Evolutionary conservation across 2,329 filamentous ascomycete species (phyloP).

Genomic region (Bisporella sp.): DNA sequence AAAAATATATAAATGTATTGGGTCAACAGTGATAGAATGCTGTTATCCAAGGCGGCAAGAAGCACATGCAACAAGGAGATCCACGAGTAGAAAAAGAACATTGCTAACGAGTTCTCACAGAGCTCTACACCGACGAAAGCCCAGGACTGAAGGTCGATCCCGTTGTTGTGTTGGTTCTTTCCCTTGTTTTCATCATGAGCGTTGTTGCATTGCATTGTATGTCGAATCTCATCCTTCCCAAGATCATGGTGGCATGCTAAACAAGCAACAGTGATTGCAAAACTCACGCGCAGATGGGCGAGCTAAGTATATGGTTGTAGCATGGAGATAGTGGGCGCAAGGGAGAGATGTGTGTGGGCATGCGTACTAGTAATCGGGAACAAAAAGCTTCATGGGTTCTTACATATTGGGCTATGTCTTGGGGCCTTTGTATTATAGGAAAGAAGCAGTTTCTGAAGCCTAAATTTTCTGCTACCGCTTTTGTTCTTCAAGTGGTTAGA

Average conservation of each 20-base stretch:
- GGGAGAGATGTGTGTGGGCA: slow-evolving; percentile 1
- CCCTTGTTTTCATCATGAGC: slow-evolving; percentile 96
- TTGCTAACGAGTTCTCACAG: slow-evolving; percentile 34
- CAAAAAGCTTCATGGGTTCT: no score
- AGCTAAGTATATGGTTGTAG: slow-evolving; percentile 12
- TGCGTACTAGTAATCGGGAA: neutral
- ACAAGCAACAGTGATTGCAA: slow-evolving; percentile 70
- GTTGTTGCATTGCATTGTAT: slow-evolving; percentile 95
- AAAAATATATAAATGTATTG: no score
- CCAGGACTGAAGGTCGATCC: slow-evolving; percentile 97
- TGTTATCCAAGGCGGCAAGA: neutral
- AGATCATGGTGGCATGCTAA: neutral
- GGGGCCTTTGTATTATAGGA: no score
- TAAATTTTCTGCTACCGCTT: no score
- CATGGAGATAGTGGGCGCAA: neutral
- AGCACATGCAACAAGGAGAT: neutral
- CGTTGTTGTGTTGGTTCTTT: slow-evolving; percentile 92
- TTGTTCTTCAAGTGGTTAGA: no score
- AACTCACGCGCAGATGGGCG: slow-evolving; percentile 84
- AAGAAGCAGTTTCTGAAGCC: no score
- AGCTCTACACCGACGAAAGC: slow-evolving; percentile 96
- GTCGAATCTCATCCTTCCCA: slow-evolving; percentile 30
- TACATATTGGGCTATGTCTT: no score
- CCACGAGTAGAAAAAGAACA: neutral
- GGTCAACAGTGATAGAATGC: no score